Percentiles rank a stretch among this genome's conserved stretches.
These are phyloP conservation scores for Spathaspora sp. DNA, from an alignment of 1,139 yeast species.

Conservation along the genomic window DNA sequence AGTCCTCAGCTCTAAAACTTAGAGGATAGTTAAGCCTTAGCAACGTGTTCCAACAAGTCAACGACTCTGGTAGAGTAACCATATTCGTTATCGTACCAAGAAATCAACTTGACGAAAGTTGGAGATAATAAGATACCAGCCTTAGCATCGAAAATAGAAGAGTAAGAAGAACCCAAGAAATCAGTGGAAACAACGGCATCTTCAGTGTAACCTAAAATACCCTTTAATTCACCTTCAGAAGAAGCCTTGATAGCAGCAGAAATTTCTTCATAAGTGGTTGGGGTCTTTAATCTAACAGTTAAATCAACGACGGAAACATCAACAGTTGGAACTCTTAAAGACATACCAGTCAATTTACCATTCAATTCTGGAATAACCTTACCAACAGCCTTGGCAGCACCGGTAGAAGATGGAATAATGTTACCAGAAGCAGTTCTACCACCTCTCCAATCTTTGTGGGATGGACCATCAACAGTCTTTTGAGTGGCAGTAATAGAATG, in stretches of 20 bases:
- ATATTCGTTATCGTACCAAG: conserved; percentile 91
- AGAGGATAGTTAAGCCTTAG: conserved; percentile 40
- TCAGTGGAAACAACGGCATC: conserved; percentile 86
- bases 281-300: conserved; percentile 58
- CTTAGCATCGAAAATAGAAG: conserved; percentile 80
- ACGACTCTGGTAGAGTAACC: conserved; percentile 93
- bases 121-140: conserved; percentile 85
- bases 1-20: conserved; percentile 8
- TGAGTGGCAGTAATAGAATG: conserved; percentile 91
- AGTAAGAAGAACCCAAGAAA: conserved; percentile 75
- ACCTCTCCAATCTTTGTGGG: conserved; percentile 94
- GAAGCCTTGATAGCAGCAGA: conserved; percentile 69
- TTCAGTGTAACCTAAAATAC: conserved; percentile 79
- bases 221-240: conserved; percentile 69
- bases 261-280: conserved; percentile 75
- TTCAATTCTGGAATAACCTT: conserved; percentile 84
- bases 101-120: conserved; percentile 79
- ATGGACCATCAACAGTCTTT: conserved; percentile 90
- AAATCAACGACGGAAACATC: conserved; percentile 69
- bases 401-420: conserved; percentile 88
- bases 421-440: conserved; percentile 90
- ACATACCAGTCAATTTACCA: conserved; percentile 89
- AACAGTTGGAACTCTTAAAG: conserved; percentile 84
- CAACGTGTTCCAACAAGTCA: conserved; percentile 76
- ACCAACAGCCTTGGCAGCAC: conserved; percentile 94